Evolutionary conservation across 2,329 filamentous ascomycete species (phyloP).

Genomic region (Malbranchea cinnamomea): DNA sequence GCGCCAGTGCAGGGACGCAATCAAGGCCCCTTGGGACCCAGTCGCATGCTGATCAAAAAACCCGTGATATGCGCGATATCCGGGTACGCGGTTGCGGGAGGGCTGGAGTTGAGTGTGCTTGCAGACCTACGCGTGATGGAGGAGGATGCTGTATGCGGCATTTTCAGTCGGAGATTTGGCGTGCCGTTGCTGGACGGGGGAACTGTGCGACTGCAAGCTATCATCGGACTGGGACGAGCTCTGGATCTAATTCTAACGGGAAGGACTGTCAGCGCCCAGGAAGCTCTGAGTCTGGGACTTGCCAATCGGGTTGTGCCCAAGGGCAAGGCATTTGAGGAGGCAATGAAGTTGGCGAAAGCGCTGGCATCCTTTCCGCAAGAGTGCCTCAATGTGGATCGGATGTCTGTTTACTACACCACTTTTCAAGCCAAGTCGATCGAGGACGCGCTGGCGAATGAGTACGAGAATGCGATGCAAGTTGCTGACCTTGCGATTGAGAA

Average conservation of each 20-base stretch:
- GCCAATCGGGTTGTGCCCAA: slow-evolving; percentile 38
- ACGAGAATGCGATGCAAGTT: slow-evolving; percentile 28
- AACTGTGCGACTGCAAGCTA: slow-evolving; percentile 36
- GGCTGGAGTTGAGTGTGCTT: slow-evolving; percentile 38
- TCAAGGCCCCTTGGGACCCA: slow-evolving; percentile 38
- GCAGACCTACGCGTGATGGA: slow-evolving; percentile 41
- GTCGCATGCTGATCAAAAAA: slow-evolving; percentile 35
- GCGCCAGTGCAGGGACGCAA: slow-evolving; percentile 23
- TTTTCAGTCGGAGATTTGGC: slow-evolving; percentile 41
- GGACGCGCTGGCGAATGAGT: slow-evolving; percentile 37
- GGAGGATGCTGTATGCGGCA: slow-evolving; percentile 38
- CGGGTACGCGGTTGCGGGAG: slow-evolving; percentile 40
- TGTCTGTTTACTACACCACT: slow-evolving; percentile 34
- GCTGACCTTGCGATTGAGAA: slow-evolving; percentile 16
- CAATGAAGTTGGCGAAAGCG: slow-evolving; percentile 32
- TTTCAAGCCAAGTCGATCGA: slow-evolving; percentile 35
- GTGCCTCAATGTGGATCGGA: slow-evolving; percentile 38
- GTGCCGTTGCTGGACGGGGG: slow-evolving; percentile 39
- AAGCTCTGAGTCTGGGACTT: slow-evolving; percentile 38
- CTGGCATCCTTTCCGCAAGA: slow-evolving; percentile 36
- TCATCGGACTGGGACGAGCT: slow-evolving; percentile 38
- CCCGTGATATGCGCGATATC: slow-evolving; percentile 38
- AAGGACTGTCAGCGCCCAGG: slow-evolving; percentile 31
- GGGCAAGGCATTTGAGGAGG: slow-evolving; percentile 36
- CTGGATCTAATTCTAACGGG: slow-evolving; percentile 45